Evolutionary conservation across 2,329 filamentous ascomycete species (phyloP).

Genomic region (Aspergillus aculeatus): DNA sequence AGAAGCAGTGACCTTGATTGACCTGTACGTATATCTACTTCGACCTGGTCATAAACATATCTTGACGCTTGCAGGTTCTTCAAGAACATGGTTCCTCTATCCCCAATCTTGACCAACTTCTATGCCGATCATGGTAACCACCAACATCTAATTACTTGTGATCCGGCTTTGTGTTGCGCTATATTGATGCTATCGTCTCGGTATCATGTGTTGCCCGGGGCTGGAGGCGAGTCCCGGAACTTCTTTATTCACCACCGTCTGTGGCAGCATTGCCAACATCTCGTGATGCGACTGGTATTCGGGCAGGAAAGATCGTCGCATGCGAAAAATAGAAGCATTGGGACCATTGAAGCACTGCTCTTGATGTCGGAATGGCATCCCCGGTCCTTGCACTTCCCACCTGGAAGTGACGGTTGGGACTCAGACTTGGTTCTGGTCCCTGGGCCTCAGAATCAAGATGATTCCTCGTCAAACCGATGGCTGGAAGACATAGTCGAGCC

Average conservation of each 20-base stretch:
- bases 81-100: constrained; percentile 52
- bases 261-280: constrained; percentile 55
- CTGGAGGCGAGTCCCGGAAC: constrained; percentile 48
- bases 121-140: constrained; percentile 52
- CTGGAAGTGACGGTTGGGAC: constrained; percentile 56
- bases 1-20: constrained; percentile 55
- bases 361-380: constrained; percentile 60
- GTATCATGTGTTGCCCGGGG: constrained; percentile 47
- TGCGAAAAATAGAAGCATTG: constrained; percentile 50
- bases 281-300: constrained; percentile 54
- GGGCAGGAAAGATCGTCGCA: constrained; percentile 55
- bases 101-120: constrained; percentile 52
- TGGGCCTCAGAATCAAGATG: constrained; percentile 32
- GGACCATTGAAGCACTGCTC: constrained; percentile 54
- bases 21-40: constrained; percentile 39
- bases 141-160: constrained; percentile 49
- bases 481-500: constrained; percentile 56
- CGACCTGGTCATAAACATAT: neutral
- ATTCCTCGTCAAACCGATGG: constrained; percentile 44
- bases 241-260: constrained; percentile 56
- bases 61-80: constrained; percentile 41
- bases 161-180: constrained; percentile 54
- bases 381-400: constrained; percentile 54
- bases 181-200: constrained; percentile 58
- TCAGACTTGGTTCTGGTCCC: constrained; percentile 49